Conservation (phyloP, 2,329 filamentous ascomycete genomes). For the Claviceps arundinis region DNA sequence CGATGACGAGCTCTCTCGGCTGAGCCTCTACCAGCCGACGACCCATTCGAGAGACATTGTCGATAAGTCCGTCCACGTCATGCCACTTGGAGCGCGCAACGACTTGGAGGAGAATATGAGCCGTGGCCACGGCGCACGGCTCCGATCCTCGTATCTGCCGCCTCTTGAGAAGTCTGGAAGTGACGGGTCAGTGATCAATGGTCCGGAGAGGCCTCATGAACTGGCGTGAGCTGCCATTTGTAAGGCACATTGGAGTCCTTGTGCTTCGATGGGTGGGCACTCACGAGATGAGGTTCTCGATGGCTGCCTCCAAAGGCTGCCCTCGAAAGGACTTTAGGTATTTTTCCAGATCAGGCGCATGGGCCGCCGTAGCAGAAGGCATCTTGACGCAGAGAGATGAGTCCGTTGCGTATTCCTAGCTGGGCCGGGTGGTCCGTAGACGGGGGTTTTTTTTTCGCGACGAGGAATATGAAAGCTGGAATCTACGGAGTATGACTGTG, state of each 20-base stretch:
- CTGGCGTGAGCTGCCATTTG: not conserved
- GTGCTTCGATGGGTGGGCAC: conserved; percentile 16
- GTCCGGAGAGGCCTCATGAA: too few relatives aligned
- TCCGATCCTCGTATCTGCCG: conserved; percentile 80
- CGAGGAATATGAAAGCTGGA: not conserved
- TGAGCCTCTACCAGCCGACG: conserved; percentile 68
- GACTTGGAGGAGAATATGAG: conserved; percentile 75
- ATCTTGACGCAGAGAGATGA: conserved; percentile 11
- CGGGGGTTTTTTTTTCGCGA: conserved; percentile 2
- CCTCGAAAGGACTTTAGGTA: conserved; percentile 70
- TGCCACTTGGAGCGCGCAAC: conserved; percentile 70
- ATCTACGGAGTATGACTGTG: not conserved
- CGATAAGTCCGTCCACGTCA: conserved; percentile 66
- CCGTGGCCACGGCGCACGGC: conserved; percentile 81
- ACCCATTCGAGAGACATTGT: conserved; percentile 68
- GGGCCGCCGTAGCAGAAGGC: conserved; percentile 22
- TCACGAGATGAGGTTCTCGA: conserved; percentile 74
- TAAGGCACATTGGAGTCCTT: not conserved
- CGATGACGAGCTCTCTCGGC: conserved; percentile 80
- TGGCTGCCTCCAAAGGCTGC: conserved; percentile 63
- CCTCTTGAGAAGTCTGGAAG: conserved; percentile 58
- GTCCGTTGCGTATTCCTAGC: not conserved
- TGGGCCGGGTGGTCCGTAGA: not conserved
- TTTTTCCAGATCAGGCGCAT: conserved; percentile 60
- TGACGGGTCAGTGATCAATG: not conserved